These are phyloP conservation scores for Escovopsis weberi DNA, from an alignment of 2,329 filamentous ascomycete genomes.

Conservation along the genomic window DNA sequence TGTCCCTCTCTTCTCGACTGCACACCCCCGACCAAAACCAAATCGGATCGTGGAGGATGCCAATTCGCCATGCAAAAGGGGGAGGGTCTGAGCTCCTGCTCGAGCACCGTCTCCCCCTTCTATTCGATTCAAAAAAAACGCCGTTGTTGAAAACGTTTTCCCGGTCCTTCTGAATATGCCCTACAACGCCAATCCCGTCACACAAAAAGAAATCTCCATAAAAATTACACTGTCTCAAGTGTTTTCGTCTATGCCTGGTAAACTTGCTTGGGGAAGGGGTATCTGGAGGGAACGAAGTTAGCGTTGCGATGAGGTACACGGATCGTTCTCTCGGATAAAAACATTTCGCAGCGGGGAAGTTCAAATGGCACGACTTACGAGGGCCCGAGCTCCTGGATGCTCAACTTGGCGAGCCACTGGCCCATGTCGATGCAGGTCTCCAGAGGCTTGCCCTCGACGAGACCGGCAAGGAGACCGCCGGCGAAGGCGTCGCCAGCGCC, in stretches of 20 bases:
- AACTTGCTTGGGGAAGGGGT: constrained; percentile 68
- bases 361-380: constrained; percentile 50
- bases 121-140: constrained; percentile 15
- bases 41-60: constrained; percentile 29
- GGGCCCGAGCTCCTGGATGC: constrained; percentile 89
- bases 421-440: constrained; percentile 76
- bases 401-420: constrained; percentile 88
- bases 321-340: no score
- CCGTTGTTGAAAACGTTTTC: constrained; percentile 42
- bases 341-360: no score
- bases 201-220: constrained; percentile 12
- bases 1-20: neutral
- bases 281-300: constrained; percentile 31
- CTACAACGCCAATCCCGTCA: constrained; percentile 25
- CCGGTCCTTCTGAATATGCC: constrained; percentile 18
- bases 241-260: constrained; percentile 35
- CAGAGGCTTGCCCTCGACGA: constrained; percentile 71
- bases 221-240: constrained; percentile 8
- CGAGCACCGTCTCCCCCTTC: no score
- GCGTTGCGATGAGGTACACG: neutral
- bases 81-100: neutral
- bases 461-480: constrained; percentile 79
- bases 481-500: constrained; percentile 96
- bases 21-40: neutral
- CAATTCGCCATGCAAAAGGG: constrained; percentile 20